These are phyloP conservation scores for Teunomyces aglyptinius DNA, from an alignment of 805 yeast species.

Conservation along the genomic window DNA sequence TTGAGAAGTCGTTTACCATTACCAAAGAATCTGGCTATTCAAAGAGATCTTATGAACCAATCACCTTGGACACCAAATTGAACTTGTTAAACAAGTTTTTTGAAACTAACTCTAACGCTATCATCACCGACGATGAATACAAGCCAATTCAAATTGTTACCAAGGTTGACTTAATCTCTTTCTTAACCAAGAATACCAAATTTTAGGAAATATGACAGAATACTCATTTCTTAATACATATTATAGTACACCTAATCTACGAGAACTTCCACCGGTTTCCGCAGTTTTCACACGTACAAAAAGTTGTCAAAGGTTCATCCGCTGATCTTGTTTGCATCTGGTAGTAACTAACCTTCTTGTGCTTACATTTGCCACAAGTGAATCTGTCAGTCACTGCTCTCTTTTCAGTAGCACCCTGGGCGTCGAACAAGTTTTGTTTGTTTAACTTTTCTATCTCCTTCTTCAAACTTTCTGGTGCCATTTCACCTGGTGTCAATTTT, in stretches of 20 bases:
- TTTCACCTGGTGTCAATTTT: constrained; percentile 85
- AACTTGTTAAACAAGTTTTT: constrained; percentile 72
- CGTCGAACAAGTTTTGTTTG: constrained; percentile 88
- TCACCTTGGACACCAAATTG: constrained; percentile 64
- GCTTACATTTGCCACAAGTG: constrained; percentile 97
- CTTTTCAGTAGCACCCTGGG: constrained; percentile 95
- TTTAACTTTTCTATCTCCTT: constrained; percentile 82
- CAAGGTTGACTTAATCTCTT: constrained; percentile 75
- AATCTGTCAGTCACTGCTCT: constrained; percentile 95
- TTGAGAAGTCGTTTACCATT: constrained; percentile 62
- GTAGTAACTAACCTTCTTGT: constrained; percentile 93
- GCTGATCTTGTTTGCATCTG: constrained; percentile 98
- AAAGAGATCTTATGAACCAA: constrained; percentile 64
- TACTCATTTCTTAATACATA: constrained; percentile 1
- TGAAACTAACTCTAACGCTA: constrained; percentile 81
- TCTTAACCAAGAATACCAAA: constrained; percentile 37
- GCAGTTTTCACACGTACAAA: constrained; percentile 96
- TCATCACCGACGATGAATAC: constrained; percentile 68
- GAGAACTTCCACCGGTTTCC: constrained; percentile 98
- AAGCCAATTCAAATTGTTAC: constrained; percentile 84
- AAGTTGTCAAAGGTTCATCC: constrained; percentile 97
- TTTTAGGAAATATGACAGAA: constrained; percentile 7
- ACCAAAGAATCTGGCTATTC: constrained; percentile 54
- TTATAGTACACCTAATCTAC: constrained; percentile 22
- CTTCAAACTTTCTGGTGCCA: constrained; percentile 91